Percentiles rank a stretch among this genome's conserved stretches.
Evolutionary conservation across 2,329 filamentous ascomycete species (phyloP).

Genomic region (Epichloe brachyelytri): DNA sequence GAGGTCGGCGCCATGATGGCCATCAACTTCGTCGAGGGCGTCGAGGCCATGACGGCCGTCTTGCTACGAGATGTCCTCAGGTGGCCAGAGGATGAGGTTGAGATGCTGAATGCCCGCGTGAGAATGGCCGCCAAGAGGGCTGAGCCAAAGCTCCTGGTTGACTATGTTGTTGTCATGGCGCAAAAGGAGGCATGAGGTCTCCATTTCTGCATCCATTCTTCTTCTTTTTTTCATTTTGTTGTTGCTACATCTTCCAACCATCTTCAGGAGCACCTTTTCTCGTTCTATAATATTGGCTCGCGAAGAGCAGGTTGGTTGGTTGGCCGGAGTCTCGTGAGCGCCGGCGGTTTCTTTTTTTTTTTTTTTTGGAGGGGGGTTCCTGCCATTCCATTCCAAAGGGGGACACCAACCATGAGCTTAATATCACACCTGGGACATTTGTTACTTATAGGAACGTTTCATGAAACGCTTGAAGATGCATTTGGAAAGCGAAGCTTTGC

Average conservation of each 20-base stretch:
- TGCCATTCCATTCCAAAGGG: neutral
- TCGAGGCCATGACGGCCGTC: constrained; percentile 25
- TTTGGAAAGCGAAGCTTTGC: neutral
- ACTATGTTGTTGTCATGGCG: constrained; percentile 18
- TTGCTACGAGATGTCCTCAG: constrained; percentile 25
- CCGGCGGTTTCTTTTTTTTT: neutral
- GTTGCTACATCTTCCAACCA: neutral
- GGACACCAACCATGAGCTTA: neutral
- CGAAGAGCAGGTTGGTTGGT: neutral
- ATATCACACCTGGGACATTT: neutral
- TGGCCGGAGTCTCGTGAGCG: neutral
- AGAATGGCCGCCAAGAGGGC: constrained; percentile 13
- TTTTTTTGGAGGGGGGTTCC: neutral
- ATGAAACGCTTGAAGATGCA: neutral
- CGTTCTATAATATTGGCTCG: neutral
- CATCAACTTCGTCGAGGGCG: constrained; percentile 22
- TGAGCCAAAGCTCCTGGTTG: constrained; percentile 18
- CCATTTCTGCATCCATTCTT: neutral
- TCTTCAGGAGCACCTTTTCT: neutral
- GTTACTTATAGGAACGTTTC: neutral
- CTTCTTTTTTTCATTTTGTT: neutral
- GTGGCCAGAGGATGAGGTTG: constrained; percentile 29
- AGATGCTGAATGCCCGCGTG: constrained; percentile 20
- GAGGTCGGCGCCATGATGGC: constrained; percentile 27
- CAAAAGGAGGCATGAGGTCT: constrained; percentile 11